Conservation (phyloP, 2,329 filamentous ascomycete genomes). For the Colletotrichum lupini region DNA sequence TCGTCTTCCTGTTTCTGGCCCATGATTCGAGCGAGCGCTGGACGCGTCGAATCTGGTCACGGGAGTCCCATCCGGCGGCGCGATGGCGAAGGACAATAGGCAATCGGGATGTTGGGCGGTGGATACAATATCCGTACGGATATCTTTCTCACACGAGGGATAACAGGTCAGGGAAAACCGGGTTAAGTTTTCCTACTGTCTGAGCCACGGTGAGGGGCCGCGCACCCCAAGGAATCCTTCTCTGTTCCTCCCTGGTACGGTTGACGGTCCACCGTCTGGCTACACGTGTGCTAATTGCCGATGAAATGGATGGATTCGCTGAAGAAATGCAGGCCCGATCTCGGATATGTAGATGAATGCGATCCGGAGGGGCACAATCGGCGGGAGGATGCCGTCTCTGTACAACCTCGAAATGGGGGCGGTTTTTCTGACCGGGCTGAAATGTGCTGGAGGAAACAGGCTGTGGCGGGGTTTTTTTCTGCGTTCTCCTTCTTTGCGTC, state of each 20-base stretch:
- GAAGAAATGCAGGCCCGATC: background rate
- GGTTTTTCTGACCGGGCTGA: background rate
- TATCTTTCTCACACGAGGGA: background rate
- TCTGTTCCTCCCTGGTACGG: conserved; percentile 13
- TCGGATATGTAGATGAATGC: background rate
- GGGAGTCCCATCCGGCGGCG: conserved; percentile 21
- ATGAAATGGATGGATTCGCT: background rate
- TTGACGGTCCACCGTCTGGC: conserved; percentile 19
- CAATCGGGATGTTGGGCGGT: background rate
- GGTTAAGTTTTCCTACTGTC: conserved; percentile 1
- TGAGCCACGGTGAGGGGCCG: conserved; percentile 13
- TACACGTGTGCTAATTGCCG: no score
- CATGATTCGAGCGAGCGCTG: conserved; percentile 24
- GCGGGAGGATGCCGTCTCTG: background rate
- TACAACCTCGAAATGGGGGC: background rate
- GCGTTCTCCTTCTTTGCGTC: background rate
- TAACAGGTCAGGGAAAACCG: background rate
- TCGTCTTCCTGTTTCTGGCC: background rate
- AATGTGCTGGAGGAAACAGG: background rate
- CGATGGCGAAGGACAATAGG: background rate
- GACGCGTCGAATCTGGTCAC: conserved; percentile 26
- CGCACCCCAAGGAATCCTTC: background rate
- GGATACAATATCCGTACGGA: background rate
- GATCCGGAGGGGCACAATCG: background rate
- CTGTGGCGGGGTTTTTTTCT: background rate